These are phyloP conservation scores for Erysiphe pisi DNA, from an alignment of 2,329 filamentous ascomycete species.

Conservation along the genomic window DNA sequence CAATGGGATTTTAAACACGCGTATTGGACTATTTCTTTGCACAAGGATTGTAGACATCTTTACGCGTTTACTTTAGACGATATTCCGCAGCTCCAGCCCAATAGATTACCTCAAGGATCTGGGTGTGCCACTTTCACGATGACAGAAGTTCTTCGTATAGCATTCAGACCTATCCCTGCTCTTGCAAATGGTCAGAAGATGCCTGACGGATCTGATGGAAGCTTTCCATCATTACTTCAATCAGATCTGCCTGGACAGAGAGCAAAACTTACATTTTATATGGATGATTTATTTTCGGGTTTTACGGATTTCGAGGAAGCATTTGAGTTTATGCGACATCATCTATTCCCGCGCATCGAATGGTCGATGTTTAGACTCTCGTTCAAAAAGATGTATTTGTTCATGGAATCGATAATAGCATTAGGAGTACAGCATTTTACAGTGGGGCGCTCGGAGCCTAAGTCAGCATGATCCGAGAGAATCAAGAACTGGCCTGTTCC, in stretches of 20 bases:
- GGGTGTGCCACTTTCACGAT: background rate
- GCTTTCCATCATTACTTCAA: background rate
- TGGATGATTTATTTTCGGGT: background rate
- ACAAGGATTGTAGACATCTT: background rate
- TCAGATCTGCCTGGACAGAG: background rate
- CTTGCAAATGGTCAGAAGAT: background rate
- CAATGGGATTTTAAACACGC: conserved; percentile 27
- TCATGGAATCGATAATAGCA: background rate
- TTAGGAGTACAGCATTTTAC: background rate
- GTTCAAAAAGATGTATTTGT: background rate
- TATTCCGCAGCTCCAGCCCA: background rate
- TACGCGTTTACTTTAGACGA: background rate
- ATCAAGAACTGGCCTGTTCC: background rate
- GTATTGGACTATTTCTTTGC: conserved; percentile 26
- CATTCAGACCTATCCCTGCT: background rate
- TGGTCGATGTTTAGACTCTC: conserved; percentile 7
- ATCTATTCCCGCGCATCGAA: conserved; percentile 12
- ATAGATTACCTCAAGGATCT: background rate
- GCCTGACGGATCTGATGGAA: conserved; percentile 3
- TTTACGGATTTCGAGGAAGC: background rate
- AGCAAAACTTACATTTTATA: background rate
- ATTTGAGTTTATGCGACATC: background rate
- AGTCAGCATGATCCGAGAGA: background rate
- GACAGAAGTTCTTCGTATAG: background rate
- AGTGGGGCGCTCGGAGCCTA: background rate